These are phyloP conservation scores for Pseudonitzschia multistriata DNA, from an alignment of 108 stramenopile genomes.

Conservation along the genomic window DNA sequence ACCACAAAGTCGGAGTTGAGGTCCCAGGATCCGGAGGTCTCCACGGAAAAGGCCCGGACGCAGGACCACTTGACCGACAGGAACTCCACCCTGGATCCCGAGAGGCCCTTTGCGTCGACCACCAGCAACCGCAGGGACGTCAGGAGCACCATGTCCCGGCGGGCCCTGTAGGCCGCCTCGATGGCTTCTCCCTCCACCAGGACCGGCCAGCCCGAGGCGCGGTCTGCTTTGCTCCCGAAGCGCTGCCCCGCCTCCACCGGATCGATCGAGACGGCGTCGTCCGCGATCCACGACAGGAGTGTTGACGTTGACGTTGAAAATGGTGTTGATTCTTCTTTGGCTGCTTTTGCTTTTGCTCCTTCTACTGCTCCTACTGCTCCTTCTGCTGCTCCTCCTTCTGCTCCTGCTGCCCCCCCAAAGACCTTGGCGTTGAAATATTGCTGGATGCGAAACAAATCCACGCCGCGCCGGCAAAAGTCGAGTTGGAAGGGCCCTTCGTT, in stretches of 20 bases:
- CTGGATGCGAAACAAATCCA: slow-evolving; percentile 62
- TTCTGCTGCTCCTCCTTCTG: too few relatives aligned
- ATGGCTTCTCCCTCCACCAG: slow-evolving; percentile 57
- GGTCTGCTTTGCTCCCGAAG: slow-evolving; percentile 11
- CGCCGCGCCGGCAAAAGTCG: slow-evolving; percentile 59
- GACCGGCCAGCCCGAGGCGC: slow-evolving; percentile 34
- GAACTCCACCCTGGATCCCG: slow-evolving; percentile 55
- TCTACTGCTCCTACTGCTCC: slow-evolving; percentile 7
- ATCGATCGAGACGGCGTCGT: not conserved
- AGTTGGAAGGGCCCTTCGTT: slow-evolving; percentile 18
- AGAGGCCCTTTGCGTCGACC: slow-evolving; percentile 60
- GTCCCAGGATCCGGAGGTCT: slow-evolving; percentile 56
- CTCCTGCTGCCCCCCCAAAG: slow-evolving; percentile 31
- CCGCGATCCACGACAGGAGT: slow-evolving; percentile 30
- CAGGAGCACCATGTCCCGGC: slow-evolving; percentile 52
- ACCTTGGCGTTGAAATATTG: slow-evolving; percentile 54
- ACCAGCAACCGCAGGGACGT: slow-evolving; percentile 56
- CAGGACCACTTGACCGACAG: slow-evolving; percentile 47
- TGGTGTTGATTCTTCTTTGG: slow-evolving; percentile 15
- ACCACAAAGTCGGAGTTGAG: slow-evolving; percentile 57
- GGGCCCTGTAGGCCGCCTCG: slow-evolving; percentile 55
- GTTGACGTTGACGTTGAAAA: slow-evolving; percentile 27
- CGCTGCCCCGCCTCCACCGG: not conserved
- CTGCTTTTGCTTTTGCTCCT: slow-evolving; percentile 2
- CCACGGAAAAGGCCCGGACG: slow-evolving; percentile 50